Conservation (phyloP, 352 stramenopile genomes). For the Plasmopara halstedii region DNA sequence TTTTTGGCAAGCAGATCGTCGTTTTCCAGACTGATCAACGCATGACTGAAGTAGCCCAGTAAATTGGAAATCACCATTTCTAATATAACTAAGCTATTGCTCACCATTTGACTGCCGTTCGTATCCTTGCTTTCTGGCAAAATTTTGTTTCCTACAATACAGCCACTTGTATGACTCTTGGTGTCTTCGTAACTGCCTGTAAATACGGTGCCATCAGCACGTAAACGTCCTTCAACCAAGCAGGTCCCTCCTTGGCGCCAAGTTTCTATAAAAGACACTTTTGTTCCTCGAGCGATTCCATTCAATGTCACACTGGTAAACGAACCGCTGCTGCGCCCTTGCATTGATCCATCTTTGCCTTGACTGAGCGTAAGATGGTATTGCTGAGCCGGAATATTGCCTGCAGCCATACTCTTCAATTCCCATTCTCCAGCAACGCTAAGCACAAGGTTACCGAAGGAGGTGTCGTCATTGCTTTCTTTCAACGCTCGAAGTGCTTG, state of each 20-base stretch:
- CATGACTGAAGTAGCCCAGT: slow-evolving; percentile 63
- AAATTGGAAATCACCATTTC: slow-evolving; percentile 73
- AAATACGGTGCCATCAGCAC: slow-evolving; percentile 64
- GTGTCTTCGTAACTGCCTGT: slow-evolving; percentile 80
- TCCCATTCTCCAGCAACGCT: slow-evolving; percentile 80
- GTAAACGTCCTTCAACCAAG: slow-evolving; percentile 69
- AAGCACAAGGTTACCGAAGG: slow-evolving; percentile 35
- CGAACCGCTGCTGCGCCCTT: slow-evolving; percentile 66
- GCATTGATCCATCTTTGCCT: slow-evolving; percentile 48
- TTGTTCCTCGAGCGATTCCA: slow-evolving; percentile 64
- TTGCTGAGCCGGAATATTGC: slow-evolving; percentile 81
- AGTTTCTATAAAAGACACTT: slow-evolving; percentile 80
- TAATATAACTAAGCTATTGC: slow-evolving; percentile 58
- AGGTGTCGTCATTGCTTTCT: slow-evolving; percentile 19
- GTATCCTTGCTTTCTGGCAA: slow-evolving; percentile 16
- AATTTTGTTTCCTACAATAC: slow-evolving; percentile 68
- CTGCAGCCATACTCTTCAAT: slow-evolving; percentile 80
- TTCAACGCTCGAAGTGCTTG: slow-evolving; percentile 33
- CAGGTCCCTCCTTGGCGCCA: slow-evolving; percentile 85
- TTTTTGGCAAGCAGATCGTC: slow-evolving; percentile 58
- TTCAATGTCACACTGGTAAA: slow-evolving; percentile 79
- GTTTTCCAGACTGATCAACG: slow-evolving; percentile 47
- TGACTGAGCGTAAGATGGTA: slow-evolving; percentile 77
- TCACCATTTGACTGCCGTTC: slow-evolving; percentile 20
- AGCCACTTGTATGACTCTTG: slow-evolving; percentile 81